phyloP scores from a whole-genome alignment of 2,329 filamentous ascomycete species.

The Leptographium wingfieldii region DNA sequence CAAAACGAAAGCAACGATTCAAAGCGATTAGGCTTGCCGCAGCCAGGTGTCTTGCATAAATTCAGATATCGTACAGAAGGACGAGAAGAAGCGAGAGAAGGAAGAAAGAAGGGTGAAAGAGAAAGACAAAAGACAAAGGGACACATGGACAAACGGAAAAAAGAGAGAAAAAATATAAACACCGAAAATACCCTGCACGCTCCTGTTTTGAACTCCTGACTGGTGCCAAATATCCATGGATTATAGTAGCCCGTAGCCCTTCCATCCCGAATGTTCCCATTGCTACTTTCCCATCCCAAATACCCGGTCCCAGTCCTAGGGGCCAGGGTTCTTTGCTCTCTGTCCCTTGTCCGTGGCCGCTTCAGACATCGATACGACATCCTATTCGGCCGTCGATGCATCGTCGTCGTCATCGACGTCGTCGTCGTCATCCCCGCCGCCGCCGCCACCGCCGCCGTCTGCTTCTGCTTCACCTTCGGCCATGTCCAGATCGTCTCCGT shows the following conservation, averaged over 20 bases:
- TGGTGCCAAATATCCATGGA: too few relatives aligned
- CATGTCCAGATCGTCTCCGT: not conserved
- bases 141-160: not conserved
- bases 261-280: too few relatives aligned
- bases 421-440: not conserved
- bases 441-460: not conserved
- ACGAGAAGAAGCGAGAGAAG: not conserved
- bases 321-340: too few relatives aligned
- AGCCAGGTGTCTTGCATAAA: not conserved
- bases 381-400: not conserved
- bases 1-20: not conserved
- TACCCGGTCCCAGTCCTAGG: too few relatives aligned
- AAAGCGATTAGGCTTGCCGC: not conserved
- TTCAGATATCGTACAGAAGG: not conserved
- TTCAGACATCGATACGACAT: not conserved
- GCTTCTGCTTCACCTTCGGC: not conserved
- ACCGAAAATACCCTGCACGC: not conserved
- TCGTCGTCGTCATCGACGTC: slow-evolving; percentile 12
- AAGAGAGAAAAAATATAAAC: not conserved
- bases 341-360: too few relatives aligned
- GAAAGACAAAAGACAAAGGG: not conserved
- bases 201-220: not conserved
- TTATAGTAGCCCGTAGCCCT: too few relatives aligned
- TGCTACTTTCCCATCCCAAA: too few relatives aligned
- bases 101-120: not conserved